Evolutionary conservation across 148 eudicot species (phyloP), one percentile per base, ranked within the genome.

Genomic region (Rhododendron ovatum): DNA sequence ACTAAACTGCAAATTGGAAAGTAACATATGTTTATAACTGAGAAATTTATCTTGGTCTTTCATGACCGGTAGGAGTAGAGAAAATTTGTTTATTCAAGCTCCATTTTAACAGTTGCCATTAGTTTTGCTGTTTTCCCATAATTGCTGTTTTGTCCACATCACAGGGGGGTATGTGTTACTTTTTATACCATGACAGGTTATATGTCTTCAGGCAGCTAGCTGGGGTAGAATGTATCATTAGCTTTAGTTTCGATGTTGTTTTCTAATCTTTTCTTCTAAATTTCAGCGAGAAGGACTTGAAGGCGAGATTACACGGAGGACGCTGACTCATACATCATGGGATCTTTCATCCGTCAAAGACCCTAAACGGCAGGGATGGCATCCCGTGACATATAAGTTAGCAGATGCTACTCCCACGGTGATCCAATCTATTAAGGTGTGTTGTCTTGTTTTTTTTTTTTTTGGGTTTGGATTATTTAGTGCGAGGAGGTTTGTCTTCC

Each of bases 351-450:
- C 94, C 69, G 81, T 94, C 84, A 92, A 87, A 87, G 95, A 91
- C 51, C 94, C 87, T 85, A 88, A 95, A 87, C 91, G 99, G 73
- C 91, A 88, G 89, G 99, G 99, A 86, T 96, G 99, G 99, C 99
- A 96, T 93, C 98, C 99, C 11, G 89, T 94, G 53, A 91, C 95
- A 53, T 96, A 93, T 89, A 96, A 95, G 83, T 91, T 91, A 89
- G 95, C 96, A 50, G 99, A 96, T 88, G 98, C 98, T 90, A 92
- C 96, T 69, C 91, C 91, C 79, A 65, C 76, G 67, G 91, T 96
- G 73, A 90, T 96, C 76, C 93, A 89, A 85, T 96, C 95, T 76
- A 96, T 96, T 63, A 96, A 96, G 98, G 99, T 95, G 89, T 75
- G 81, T 85, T 28, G 12, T 35, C 45, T 17, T 15, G 20, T 30